Evolutionary conservation across 176 grass and related monocot species (phyloP), one percentile per base, ranked within the genome.

Genomic region (Triticum turgidum): DNA sequence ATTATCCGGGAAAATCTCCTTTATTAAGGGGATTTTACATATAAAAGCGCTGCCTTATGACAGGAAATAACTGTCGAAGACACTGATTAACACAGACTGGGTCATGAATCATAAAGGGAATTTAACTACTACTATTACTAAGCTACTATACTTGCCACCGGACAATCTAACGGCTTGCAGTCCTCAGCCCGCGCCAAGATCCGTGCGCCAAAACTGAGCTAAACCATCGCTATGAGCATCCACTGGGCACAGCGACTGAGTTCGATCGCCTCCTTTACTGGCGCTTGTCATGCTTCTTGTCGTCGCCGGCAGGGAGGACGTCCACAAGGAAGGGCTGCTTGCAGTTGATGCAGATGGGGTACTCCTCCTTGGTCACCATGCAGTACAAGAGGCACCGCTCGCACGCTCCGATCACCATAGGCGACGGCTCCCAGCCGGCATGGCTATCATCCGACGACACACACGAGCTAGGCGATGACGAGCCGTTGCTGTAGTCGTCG

Each of bases 331-430:
- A 77, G 12, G 86, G 84, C 52, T 91, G 89, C 70, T 91, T 94
- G 89, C 92, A 94, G 69, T 87, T 94, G 83, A 90, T 85, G 80
- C 92, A 94, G 63, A 78, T 87, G 5, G 89, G 92, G 42, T 88
- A 91, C 24, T 94, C 89, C 89, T 81, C 82, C 80, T 86, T 80
- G 34, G 84, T 76, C 51, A 94, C 86, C 92, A 94, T 91, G 86
- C 89, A 88, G 79, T 94, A 94, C 76, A 94, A 86, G 37, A 94
- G 89, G 86, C 92, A 94, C 11, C 86, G 86, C 38, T 84, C 85
- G 89, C 92, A 94, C 1, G 83, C 92, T 1, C 89, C 92, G 54
- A 94, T 90, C 69, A 91, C 80, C 89, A 94, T 91, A 13, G 89
- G 59, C 52, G 87, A 81, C 70, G 73, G 1, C 73, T 52, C 8